A percentile compares a stretch with the other conserved stretches of the same genome.
phyloP scores from a whole-genome alignment of 805 yeast genomes.

The Wickerhamiella occidentalis region DNA sequence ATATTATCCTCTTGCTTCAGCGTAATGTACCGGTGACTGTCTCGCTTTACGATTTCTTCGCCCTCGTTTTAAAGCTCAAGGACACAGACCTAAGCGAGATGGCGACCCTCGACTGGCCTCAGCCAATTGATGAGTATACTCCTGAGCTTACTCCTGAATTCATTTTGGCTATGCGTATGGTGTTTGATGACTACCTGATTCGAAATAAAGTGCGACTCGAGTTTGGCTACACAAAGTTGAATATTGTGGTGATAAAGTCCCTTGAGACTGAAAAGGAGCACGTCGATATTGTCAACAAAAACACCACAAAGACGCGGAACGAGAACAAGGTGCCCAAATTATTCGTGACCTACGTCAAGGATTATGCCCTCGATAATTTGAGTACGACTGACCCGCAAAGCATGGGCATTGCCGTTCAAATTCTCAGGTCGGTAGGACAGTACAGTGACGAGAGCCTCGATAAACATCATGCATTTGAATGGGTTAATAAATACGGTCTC shows the following conservation, averaged over 20 bases:
- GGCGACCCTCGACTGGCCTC: neutral
- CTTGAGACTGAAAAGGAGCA: neutral
- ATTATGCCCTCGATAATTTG: slow-evolving; percentile 19
- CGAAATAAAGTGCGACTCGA: slow-evolving; percentile 9
- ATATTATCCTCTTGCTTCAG: slow-evolving; percentile 1
- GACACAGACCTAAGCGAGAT: neutral
- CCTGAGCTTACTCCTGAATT: slow-evolving; percentile 11
- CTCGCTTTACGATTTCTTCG: slow-evolving; percentile 1
- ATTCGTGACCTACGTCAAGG: slow-evolving; percentile 10
- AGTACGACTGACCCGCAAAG: slow-evolving; percentile 10
- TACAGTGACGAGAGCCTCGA: neutral
- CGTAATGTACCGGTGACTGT: neutral
- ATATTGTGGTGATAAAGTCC: slow-evolving; percentile 1
- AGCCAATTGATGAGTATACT: neutral
- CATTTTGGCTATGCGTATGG: slow-evolving; percentile 16
- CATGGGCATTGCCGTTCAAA: slow-evolving; percentile 11
- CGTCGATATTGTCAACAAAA: neutral
- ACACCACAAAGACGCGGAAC: neutral
- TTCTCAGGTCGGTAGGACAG: slow-evolving; percentile 3
- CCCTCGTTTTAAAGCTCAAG: neutral
- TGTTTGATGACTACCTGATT: slow-evolving; percentile 17
- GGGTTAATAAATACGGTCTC: neutral
- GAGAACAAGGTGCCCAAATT: neutral
- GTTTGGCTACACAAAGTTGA: neutral
- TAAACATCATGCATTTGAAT: neutral